phyloP scores from a whole-genome alignment of 345 rosid species.

The Euphorbia peplus region DNA sequence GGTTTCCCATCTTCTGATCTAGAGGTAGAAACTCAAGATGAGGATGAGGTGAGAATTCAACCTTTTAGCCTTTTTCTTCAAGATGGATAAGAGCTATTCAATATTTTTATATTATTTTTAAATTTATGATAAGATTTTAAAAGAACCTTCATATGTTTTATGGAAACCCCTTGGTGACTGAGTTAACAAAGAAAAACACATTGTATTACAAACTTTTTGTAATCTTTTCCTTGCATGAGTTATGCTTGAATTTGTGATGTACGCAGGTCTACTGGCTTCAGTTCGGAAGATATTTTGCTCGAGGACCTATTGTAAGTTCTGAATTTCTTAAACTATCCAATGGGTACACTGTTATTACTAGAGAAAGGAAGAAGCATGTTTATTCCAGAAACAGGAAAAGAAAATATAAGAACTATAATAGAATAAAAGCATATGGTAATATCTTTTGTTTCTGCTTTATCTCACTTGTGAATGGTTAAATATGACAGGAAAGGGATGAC shows the following conservation, averaged over 20 bases:
- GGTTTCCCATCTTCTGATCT: conserved; percentile 84
- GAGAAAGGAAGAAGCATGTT: background rate
- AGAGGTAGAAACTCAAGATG: conserved; percentile 93
- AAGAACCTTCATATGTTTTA: background rate
- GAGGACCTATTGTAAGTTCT: conserved; percentile 87
- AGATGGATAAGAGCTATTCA: background rate
- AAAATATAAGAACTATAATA: background rate
- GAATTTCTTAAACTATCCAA: conserved; percentile 11
- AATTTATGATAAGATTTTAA: conserved; percentile 2
- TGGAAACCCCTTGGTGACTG: background rate
- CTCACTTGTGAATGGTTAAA: conserved; percentile 18
- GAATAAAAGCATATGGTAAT: background rate
- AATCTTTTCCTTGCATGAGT: background rate
- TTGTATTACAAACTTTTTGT: background rate
- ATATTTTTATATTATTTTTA: background rate
- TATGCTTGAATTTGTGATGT: conserved; percentile 9
- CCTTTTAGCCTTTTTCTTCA: conserved; percentile 12
- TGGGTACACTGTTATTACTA: background rate
- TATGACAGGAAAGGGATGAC: conserved; percentile 83
- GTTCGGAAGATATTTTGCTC: conserved; percentile 97
- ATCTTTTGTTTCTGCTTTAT: background rate
- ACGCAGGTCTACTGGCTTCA: conserved; percentile 95
- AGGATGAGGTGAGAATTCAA: conserved; percentile 69
- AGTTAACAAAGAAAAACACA: background rate
- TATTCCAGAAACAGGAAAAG: background rate